A percentile compares a stretch with the other conserved stretches of the same genome.
phyloP scores from a whole-genome alignment of 2,329 filamentous ascomycete genomes.

The Rutstroemia sydowiana region DNA sequence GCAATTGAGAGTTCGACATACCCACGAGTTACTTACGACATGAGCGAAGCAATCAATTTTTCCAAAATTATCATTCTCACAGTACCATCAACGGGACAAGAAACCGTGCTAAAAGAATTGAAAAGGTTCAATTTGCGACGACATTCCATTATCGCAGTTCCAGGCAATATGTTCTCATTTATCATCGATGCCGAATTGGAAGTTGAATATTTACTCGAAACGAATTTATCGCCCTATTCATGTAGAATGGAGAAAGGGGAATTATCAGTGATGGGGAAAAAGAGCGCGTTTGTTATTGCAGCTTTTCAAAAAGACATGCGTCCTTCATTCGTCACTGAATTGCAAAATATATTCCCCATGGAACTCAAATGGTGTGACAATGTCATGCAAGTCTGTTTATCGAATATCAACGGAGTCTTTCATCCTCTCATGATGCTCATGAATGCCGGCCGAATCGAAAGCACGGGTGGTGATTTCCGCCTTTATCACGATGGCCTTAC shows the following conservation, averaged over 20 bases:
- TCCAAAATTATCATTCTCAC: conserved; percentile 12
- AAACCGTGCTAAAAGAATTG: conserved; percentile 5
- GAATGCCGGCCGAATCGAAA: conserved; percentile 16
- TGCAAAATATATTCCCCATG: conserved; percentile 8
- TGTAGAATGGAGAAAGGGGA: neutral
- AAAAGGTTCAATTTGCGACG: conserved; percentile 1
- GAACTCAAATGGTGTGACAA: conserved; percentile 12
- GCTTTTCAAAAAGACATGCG: neutral
- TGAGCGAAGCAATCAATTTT: conserved; percentile 7
- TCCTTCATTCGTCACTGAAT: neutral
- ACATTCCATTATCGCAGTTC: neutral
- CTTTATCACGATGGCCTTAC: conserved; percentile 12
- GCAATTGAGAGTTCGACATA: neutral
- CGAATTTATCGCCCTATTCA: neutral
- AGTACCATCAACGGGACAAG: conserved; percentile 13
- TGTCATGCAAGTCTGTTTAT: conserved; percentile 13
- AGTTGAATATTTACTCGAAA: neutral
- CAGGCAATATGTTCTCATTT: neutral
- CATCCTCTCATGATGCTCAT: conserved; percentile 17
- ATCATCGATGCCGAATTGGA: neutral
- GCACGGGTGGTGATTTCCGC: conserved; percentile 6
- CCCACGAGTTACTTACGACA: conserved; percentile 5
- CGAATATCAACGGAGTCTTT: conserved; percentile 17
- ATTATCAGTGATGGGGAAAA: neutral
- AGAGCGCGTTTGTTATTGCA: neutral